Evolutionary conservation across 805 yeast species (phyloP).

Genomic region (Nadsonia fulvescens): DNA sequence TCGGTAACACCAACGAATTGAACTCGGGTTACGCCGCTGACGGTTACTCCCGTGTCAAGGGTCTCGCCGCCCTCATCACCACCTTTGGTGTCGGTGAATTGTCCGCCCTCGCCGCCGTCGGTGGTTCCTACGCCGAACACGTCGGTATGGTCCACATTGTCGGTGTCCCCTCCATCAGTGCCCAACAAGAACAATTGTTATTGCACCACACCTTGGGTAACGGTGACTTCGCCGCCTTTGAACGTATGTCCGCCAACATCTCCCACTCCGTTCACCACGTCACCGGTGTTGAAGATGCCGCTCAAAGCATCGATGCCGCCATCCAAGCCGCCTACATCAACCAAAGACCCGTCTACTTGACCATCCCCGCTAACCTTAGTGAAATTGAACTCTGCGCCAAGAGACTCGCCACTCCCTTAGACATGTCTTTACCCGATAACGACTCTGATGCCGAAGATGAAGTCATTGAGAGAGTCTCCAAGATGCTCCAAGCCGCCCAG

Average conservation of each 20-base stretch:
- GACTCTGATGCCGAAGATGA: constrained; percentile 46
- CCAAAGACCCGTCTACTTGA: constrained; percentile 72
- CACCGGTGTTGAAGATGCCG: constrained; percentile 46
- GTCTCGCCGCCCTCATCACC: constrained; percentile 56
- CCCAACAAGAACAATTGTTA: constrained; percentile 54
- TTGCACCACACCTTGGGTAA: constrained; percentile 75
- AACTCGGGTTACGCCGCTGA: constrained; percentile 83
- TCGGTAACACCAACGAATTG: constrained; percentile 79
- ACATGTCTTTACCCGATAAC: constrained; percentile 38
- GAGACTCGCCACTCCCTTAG: constrained; percentile 45
- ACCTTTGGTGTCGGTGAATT: constrained; percentile 88
- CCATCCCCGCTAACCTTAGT: constrained; percentile 66
- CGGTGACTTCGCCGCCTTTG: constrained; percentile 65
- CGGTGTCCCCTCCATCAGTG: constrained; percentile 64
- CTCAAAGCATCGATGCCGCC: constrained; percentile 54
- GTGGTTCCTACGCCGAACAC: constrained; percentile 80
- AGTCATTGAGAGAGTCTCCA: constrained; percentile 34
- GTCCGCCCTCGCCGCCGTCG: constrained; percentile 69
- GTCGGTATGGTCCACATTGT: constrained; percentile 73
- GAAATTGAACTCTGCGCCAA: constrained; percentile 40
- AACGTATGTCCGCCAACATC: constrained; percentile 59
- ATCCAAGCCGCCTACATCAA: constrained; percentile 50
- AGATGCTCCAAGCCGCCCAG: constrained; percentile 36
- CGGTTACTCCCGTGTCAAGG: constrained; percentile 71
- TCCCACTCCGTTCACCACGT: constrained; percentile 48